These are phyloP conservation scores for Coelastrella sp. DNA, from an alignment of 139 green algal species.

Conservation along the genomic window DNA sequence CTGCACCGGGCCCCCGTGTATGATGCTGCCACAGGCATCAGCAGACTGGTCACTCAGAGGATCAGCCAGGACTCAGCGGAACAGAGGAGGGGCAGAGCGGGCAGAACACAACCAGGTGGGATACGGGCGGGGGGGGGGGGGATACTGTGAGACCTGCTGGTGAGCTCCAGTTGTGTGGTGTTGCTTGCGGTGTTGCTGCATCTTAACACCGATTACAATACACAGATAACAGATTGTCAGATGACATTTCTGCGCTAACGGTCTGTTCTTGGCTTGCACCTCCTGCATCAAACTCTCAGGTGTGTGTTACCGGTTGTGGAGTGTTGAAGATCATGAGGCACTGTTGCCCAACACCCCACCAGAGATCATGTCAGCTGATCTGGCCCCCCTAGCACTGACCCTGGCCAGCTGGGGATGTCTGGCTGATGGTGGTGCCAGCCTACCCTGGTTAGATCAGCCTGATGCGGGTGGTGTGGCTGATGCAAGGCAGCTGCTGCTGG, in stretches of 20 bases:
- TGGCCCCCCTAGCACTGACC: conserved; percentile 67
- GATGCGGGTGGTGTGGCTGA: conserved; percentile 38
- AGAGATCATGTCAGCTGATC: conserved; percentile 66
- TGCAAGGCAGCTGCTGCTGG: conserved; percentile 61
- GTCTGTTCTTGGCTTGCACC: no score
- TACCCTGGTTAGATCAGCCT: conserved; percentile 78
- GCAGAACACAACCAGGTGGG: conserved; percentile 64
- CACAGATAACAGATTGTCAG: no score
- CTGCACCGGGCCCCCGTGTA: conserved; percentile 56
- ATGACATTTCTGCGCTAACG: no score
- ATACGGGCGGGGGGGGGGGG: no score
- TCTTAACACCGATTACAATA: no score
- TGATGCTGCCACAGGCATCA: conserved; percentile 62
- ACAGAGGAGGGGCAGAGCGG: conserved; percentile 69
- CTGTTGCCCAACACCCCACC: conserved; percentile 54
- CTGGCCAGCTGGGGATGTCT: conserved; percentile 64
- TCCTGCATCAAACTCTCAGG: not conserved
- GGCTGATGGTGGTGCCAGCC: conserved; percentile 18
- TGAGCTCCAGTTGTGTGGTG: not conserved
- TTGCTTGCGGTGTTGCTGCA: not conserved
- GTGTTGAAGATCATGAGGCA: not conserved
- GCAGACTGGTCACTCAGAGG: conserved; percentile 50
- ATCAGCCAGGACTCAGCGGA: conserved; percentile 68
- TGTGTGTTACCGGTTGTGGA: conserved; percentile 71
- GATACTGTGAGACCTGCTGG: not conserved